phyloP scores from a whole-genome alignment of 2,329 filamentous ascomycete species.

The Magnaporthales sp. region DNA sequence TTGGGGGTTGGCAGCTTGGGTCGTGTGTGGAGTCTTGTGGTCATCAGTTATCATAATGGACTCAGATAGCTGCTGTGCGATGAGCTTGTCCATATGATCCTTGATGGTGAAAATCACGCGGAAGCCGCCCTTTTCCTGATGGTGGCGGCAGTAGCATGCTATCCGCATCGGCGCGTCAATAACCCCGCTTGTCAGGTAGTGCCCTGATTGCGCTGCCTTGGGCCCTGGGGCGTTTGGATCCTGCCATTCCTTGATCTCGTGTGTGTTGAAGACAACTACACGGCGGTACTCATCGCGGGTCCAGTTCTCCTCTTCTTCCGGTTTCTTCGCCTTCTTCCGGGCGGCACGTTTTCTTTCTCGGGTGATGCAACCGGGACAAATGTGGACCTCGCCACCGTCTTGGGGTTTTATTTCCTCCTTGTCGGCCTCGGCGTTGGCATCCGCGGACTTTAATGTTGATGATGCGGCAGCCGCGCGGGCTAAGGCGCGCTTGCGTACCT shows the following conservation, averaged over 20 bases:
- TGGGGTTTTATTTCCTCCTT: conserved; percentile 64
- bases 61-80: conserved; percentile 77
- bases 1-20: conserved; percentile 21
- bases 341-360: conserved; percentile 86
- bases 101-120: conserved; percentile 91
- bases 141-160: conserved; percentile 92
- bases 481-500: conserved; percentile 60
- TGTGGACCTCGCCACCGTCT: conserved; percentile 88
- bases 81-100: conserved; percentile 63
- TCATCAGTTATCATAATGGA: conserved; percentile 98
- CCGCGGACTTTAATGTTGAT: conserved; percentile 16
- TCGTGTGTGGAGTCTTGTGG: conserved; percentile 69
- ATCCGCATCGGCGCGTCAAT: conserved; percentile 90
- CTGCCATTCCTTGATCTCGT: conserved; percentile 79
- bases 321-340: conserved; percentile 87
- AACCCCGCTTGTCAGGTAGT: conserved; percentile 2
- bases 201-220: conserved; percentile 29
- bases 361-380: conserved; percentile 85
- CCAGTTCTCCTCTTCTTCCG: conserved; percentile 86
- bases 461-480: conserved; percentile 39
- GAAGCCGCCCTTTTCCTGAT: conserved; percentile 88
- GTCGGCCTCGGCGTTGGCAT: conserved; percentile 33
- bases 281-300: conserved; percentile 69
- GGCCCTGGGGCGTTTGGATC: conserved; percentile 32
- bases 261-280: conserved; percentile 86